Evolutionary conservation across 1,284 basidiomycete genomes (phyloP), one percentile per base, ranked within the genome.

Genomic region (Trichosporon asahii): DNA sequence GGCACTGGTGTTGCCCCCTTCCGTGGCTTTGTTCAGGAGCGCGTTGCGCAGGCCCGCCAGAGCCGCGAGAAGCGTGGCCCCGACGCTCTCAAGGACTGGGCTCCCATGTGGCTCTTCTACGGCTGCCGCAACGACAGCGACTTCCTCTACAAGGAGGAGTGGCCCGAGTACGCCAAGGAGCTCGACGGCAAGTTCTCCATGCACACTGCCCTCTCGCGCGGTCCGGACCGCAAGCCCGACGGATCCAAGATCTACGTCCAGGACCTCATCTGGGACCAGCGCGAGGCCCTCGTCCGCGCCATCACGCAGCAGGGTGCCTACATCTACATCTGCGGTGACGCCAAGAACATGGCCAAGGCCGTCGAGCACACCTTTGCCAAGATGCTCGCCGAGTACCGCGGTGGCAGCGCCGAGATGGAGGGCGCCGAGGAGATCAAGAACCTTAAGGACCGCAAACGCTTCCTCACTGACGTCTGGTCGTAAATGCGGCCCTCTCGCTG

Each of bases 1-100:
- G 96, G 96, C 69, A 98, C 95, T 72, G 94, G 95, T 86, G 94
- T 99, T 67, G 96, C 96, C 40, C 96, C 96, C 18, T 99, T 99
- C 93, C 92, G 96, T 72, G 95, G 95, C 1, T 99, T 99, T 82
- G 89, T 99, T 7, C 97, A 99, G 85, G 96, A 99, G 83, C 93
- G 96, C 76, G 91, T 99, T 40, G 94, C 94, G 12, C 90, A 97
- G 60, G 96, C 95, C 15, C 91, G 93, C 73, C 93, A 94, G 77
- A 93, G 95, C 1, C 87, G 93, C 70, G 95, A 95, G 79, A 98
- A 97, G 88, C 93, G 93, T 78, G 94, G 94, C 3, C 75, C 77
- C 0, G 92, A 95, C 74, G 95, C 93, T 2, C 89, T 99, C 75
- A 89, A 90, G 29, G 95, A 98, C 80, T 99, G 96, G 96, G 96